Conservation (phyloP, 257 asterid genomes). For the Echites panduratus region DNA sequence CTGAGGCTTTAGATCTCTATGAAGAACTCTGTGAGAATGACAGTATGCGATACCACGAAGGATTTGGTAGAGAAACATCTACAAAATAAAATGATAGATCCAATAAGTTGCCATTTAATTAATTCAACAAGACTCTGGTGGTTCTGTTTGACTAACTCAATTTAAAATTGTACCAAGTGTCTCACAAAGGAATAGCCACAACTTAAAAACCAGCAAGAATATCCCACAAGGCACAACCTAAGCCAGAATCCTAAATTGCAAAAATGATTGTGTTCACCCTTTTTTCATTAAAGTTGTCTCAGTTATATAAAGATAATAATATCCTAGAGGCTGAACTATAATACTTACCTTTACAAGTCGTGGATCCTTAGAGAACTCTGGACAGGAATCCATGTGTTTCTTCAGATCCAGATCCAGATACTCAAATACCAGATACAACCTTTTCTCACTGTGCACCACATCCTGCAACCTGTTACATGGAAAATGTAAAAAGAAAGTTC, state of each 20-base stretch:
- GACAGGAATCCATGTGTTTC: slow-evolving; percentile 97
- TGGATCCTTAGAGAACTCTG: slow-evolving; percentile 84
- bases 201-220: neutral
- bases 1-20: slow-evolving; percentile 94
- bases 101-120: neutral
- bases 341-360: slow-evolving; percentile 65
- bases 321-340: slow-evolving; percentile 21
- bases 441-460: slow-evolving; percentile 92
- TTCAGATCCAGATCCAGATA: slow-evolving; percentile 95
- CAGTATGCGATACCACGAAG: slow-evolving; percentile 92
- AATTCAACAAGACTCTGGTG: neutral
- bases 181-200: neutral
- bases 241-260: neutral
- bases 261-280: slow-evolving; percentile 3
- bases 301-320: slow-evolving; percentile 10
- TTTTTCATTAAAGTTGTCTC: neutral
- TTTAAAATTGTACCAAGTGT: no score
- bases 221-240: neutral
- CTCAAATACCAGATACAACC: slow-evolving; percentile 89
- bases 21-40: slow-evolving; percentile 92
- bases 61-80: slow-evolving; percentile 81
- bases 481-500: neutral
- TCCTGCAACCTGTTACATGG: slow-evolving; percentile 75
- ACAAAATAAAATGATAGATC: slow-evolving; percentile 14
- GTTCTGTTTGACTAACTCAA: no score